phyloP scores from a whole-genome alignment of 2,329 filamentous ascomycete species.

The Zymoseptoria tritici region DNA sequence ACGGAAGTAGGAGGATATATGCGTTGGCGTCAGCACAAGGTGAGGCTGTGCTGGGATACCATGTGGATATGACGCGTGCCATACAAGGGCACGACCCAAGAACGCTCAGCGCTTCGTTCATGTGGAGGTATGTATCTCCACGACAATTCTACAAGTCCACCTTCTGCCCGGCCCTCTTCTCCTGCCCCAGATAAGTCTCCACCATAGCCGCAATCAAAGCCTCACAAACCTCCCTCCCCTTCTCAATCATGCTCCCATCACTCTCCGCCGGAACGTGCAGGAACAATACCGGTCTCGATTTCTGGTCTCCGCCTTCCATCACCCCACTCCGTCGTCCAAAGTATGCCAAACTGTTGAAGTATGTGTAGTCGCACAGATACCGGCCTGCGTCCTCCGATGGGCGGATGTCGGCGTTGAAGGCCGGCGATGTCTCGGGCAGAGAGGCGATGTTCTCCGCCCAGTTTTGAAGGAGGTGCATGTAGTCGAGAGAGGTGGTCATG shows the following conservation, averaged over 20 bases:
- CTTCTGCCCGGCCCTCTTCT: not conserved
- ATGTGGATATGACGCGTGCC: no score
- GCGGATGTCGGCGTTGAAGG: conserved; percentile 26
- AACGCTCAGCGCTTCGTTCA: not conserved
- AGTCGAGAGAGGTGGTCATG: conserved; percentile 26
- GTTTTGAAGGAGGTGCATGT: conserved; percentile 24
- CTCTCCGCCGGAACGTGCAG: conserved; percentile 36
- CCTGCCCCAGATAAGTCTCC: conserved; percentile 20
- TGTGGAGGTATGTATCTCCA: not conserved
- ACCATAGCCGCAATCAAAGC: conserved; percentile 32
- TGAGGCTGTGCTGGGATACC: no score
- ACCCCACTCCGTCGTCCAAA: conserved; percentile 20
- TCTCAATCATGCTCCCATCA: conserved; percentile 26
- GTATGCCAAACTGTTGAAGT: conserved; percentile 34
- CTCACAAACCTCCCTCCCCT: conserved; percentile 25
- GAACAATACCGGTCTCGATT: conserved; percentile 33
- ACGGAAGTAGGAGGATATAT: no score
- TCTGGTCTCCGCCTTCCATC: conserved; percentile 13
- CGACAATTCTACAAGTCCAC: not conserved
- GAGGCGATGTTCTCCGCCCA: conserved; percentile 24
- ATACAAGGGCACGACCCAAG: no score
- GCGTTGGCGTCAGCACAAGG: no score
- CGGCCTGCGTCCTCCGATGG: conserved; percentile 36
- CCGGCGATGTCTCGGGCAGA: conserved; percentile 21
- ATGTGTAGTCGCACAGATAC: conserved; percentile 41